These are phyloP conservation scores for Akanthomyces lecanii DNA, from an alignment of 2,329 filamentous ascomycete species.

Conservation along the genomic window DNA sequence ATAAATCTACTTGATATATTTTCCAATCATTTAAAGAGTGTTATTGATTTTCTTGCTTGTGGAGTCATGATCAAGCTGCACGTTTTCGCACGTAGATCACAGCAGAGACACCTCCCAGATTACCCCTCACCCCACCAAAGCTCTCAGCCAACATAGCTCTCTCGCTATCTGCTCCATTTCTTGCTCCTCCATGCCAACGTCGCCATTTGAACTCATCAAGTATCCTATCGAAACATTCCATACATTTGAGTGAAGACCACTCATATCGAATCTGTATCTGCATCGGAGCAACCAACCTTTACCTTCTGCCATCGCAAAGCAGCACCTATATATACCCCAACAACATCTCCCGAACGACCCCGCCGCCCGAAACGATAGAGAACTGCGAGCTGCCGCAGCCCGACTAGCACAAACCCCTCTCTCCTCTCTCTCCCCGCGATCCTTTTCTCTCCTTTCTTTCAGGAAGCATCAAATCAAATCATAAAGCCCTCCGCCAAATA, in stretches of 20 bases:
- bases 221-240: too few relatives aligned
- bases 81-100: too few relatives aligned
- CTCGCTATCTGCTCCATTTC: not conserved
- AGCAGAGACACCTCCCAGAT: too few relatives aligned
- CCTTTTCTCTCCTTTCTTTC: not conserved
- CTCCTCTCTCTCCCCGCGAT: not conserved
- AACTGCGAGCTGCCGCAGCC: not conserved
- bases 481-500: not conserved
- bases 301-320: not conserved
- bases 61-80: too few relatives aligned
- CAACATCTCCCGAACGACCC: not conserved
- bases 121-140: too few relatives aligned
- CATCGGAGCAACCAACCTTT: not conserved
- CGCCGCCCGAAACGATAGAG: slow-evolving; percentile 11
- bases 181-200: not conserved
- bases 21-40: too few relatives aligned
- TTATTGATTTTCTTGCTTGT: too few relatives aligned
- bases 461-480: not conserved
- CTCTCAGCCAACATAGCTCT: not conserved
- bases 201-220: not conserved
- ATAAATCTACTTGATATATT: too few relatives aligned
- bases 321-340: not conserved
- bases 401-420: not conserved
- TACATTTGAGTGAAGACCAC: too few relatives aligned
- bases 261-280: not conserved